A percentile compares a stretch with the other conserved stretches of the same genome.
Evolutionary conservation across 2,329 filamentous ascomycete species (phyloP).

Genomic region (Arthrinium puccinioides): DNA sequence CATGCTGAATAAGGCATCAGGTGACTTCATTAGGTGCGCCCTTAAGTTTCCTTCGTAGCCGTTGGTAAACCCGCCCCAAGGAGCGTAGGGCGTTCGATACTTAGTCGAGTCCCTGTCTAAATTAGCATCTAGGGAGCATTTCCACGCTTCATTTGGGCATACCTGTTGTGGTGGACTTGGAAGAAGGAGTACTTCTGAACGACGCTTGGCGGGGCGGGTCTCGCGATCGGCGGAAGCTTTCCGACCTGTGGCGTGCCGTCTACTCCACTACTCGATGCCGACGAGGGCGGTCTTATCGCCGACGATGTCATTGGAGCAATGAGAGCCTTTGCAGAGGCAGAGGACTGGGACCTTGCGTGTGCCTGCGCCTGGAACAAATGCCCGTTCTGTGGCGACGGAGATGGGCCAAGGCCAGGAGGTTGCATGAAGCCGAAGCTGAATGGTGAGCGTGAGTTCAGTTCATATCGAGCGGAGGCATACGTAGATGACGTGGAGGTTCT

Average conservation of each 20-base stretch:
- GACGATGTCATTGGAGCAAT: conserved; percentile 27
- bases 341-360: conserved; percentile 21
- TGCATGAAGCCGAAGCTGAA: conserved; percentile 25
- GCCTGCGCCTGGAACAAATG: conserved; percentile 25
- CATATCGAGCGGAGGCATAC: conserved; percentile 21
- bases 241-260: conserved; percentile 15
- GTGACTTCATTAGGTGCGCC: conserved; percentile 36
- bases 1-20: conserved; percentile 27
- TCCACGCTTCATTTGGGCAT: no score
- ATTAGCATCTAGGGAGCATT: no score
- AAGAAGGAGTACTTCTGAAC: conserved; percentile 51
- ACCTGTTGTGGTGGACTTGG: conserved; percentile 53
- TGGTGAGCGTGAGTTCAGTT: conserved; percentile 22
- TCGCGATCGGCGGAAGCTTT: conserved; percentile 10
- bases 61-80: conserved; percentile 52
- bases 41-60: conserved; percentile 48
- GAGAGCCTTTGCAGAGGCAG: conserved; percentile 22
- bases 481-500: conserved; percentile 24
- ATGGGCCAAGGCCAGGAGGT: conserved; percentile 22
- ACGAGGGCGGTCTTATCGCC: conserved; percentile 26
- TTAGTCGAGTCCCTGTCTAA: conserved; percentile 44
- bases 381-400: conserved; percentile 25
- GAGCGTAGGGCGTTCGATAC: conserved; percentile 53
- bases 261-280: conserved; percentile 23
- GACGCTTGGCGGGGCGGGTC: conserved; percentile 25